Evolutionary conservation across 2,329 filamentous ascomycete species (phyloP).

Genomic region (Xylaria sp.): DNA sequence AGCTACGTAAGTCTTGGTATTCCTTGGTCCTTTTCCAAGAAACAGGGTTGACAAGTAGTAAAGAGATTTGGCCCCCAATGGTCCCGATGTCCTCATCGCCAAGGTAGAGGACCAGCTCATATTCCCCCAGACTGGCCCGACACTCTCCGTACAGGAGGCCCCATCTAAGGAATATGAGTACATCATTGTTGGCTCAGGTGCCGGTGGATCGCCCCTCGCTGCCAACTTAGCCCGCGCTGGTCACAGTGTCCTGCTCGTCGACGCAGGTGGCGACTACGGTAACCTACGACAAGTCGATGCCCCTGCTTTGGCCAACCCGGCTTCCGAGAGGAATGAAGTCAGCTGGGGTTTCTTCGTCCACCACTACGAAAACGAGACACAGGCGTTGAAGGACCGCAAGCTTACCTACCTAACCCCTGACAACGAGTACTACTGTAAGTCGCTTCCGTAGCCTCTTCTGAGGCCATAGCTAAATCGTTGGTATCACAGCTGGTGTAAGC

Average conservation of each 20-base stretch:
- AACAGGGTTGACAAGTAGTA: background rate
- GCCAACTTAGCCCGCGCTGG: constrained; percentile 62
- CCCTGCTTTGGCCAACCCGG: constrained; percentile 53
- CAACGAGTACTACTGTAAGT: constrained; percentile 50
- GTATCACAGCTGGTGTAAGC: constrained; percentile 41
- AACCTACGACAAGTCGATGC: constrained; percentile 57
- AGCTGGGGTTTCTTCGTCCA: constrained; percentile 66
- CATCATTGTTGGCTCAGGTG: constrained; percentile 61
- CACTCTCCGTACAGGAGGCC: constrained; percentile 9
- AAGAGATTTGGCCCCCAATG: constrained; percentile 25
- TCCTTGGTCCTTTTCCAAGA: background rate
- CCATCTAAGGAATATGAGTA: constrained; percentile 43
- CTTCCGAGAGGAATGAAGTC: constrained; percentile 56
- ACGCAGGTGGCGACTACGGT: constrained; percentile 65
- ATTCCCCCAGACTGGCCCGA: constrained; percentile 20
- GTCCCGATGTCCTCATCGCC: constrained; percentile 21
- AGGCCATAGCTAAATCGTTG: background rate
- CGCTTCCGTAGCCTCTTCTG: background rate
- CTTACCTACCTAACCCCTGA: constrained; percentile 58
- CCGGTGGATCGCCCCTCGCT: constrained; percentile 62
- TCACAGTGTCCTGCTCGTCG: constrained; percentile 63
- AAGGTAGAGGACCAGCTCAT: constrained; percentile 13
- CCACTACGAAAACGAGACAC: constrained; percentile 60
- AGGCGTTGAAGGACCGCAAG: constrained; percentile 59
- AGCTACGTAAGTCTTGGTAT: constrained; percentile 21